Conservation (phyloP, 768 basidiomycete genomes). For the Lentinula sp. region DNA sequence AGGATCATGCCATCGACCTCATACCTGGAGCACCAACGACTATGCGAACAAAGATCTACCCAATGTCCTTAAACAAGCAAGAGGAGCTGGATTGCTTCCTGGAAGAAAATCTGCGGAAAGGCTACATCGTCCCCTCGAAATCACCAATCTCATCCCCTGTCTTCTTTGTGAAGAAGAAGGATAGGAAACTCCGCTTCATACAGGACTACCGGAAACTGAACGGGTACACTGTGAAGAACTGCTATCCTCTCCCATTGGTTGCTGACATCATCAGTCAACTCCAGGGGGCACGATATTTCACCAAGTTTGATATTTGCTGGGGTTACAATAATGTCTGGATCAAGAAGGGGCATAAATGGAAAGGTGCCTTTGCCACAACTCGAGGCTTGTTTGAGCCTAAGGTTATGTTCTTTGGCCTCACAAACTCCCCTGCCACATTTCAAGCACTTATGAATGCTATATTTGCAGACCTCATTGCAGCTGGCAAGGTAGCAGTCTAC, state of each 20-base stretch:
- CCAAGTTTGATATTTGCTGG: slow-evolving; percentile 31
- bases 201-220: slow-evolving; percentile 22
- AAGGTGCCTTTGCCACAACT: slow-evolving; percentile 33
- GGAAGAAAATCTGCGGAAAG: slow-evolving; percentile 5
- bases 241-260: slow-evolving; percentile 28
- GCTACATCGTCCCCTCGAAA: slow-evolving; percentile 19
- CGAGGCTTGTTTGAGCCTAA: slow-evolving; percentile 31
- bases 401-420: slow-evolving; percentile 37
- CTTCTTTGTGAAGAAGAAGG: slow-evolving; percentile 21
- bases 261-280: slow-evolving; percentile 24
- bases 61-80: slow-evolving; percentile 20
- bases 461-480: slow-evolving; percentile 19
- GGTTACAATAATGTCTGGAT: slow-evolving; percentile 37
- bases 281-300: slow-evolving; percentile 19
- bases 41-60: slow-evolving; percentile 20
- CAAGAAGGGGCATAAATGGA: slow-evolving; percentile 35
- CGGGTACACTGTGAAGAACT: slow-evolving; percentile 23
- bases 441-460: slow-evolving; percentile 8
- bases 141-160: slow-evolving; percentile 8
- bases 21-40: slow-evolving; percentile 19
- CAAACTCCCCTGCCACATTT: slow-evolving; percentile 23
- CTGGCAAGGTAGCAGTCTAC: slow-evolving; percentile 23
- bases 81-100: slow-evolving; percentile 5
- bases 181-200: slow-evolving; percentile 17
- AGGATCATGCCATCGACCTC: slow-evolving; percentile 24